Conservation (phyloP, 148 eudicot species). For the Rhododendron molle region DNA sequence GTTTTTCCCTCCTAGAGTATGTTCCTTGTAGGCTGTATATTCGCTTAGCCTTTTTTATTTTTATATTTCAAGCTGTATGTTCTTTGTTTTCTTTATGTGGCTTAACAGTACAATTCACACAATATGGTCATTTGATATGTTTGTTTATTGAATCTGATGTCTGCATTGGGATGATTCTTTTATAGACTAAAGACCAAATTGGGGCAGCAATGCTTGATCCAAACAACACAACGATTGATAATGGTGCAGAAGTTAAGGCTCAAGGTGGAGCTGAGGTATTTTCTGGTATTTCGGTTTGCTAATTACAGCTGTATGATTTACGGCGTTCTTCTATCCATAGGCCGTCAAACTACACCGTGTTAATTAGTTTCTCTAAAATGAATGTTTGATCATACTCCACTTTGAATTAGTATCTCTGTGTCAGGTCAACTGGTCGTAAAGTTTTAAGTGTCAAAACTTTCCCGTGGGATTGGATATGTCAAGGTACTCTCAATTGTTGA, state of each 20-base stretch:
- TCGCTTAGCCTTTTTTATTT: too few species aligned
- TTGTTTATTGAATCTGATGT: neutral
- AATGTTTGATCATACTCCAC: neutral
- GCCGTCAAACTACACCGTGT: neutral
- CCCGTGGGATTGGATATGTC: neutral
- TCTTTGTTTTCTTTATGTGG: neutral
- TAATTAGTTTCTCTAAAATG: neutral
- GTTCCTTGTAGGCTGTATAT: too few species aligned
- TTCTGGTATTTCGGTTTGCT: neutral
- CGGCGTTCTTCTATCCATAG: neutral
- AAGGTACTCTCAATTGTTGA: neutral
- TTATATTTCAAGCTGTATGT: too few species aligned
- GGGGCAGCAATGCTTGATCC: slow-evolving; percentile 29
- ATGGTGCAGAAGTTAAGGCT: slow-evolving; percentile 26
- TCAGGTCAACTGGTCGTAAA: neutral
- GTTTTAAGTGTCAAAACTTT: too few species aligned
- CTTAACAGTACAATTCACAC: neutral
- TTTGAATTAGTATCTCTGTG: neutral
- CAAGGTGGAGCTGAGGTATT: slow-evolving; percentile 53
- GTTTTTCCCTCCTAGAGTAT: too few species aligned
- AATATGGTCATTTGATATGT: neutral
- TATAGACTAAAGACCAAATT: slow-evolving; percentile 28
- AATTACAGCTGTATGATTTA: neutral
- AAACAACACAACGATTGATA: slow-evolving; percentile 20
- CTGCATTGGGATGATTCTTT: slow-evolving; percentile 4